phyloP scores from a whole-genome alignment of 2,329 filamentous ascomycete genomes.

The Trichoderma guizhouense region DNA sequence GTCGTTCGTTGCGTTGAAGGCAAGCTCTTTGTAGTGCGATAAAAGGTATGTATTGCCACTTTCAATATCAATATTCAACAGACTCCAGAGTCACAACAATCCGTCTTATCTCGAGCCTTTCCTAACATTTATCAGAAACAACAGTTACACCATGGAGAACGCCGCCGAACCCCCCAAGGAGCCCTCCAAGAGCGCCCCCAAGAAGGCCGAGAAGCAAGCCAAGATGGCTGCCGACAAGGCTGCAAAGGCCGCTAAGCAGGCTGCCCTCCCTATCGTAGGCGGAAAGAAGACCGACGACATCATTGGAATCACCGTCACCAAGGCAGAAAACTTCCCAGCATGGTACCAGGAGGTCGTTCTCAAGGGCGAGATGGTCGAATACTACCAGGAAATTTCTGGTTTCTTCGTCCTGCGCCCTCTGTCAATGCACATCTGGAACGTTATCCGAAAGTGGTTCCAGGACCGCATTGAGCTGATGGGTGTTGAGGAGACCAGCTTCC shows the following conservation, averaged over 20 bases:
- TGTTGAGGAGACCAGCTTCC: slow-evolving; percentile 94
- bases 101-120: not conserved
- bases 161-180: slow-evolving; percentile 48
- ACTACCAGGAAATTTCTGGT: slow-evolving; percentile 90
- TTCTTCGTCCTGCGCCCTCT: slow-evolving; percentile 87
- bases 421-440: slow-evolving; percentile 65
- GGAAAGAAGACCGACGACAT: slow-evolving; percentile 64
- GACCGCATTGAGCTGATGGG: slow-evolving; percentile 82
- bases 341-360: slow-evolving; percentile 98
- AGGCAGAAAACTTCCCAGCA: slow-evolving; percentile 80
- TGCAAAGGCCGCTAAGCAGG: slow-evolving; percentile 58
- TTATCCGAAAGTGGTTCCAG: slow-evolving; percentile 65
- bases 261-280: slow-evolving; percentile 48
- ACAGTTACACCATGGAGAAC: slow-evolving; percentile 30
- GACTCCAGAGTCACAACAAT: not conserved
- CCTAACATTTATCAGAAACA: not conserved
- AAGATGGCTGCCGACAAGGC: slow-evolving; percentile 60
- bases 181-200: slow-evolving; percentile 59
- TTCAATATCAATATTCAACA: not conserved
- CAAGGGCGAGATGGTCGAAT: slow-evolving; percentile 96
- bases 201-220: slow-evolving; percentile 64
- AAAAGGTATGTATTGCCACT: not conserved
- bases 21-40: not conserved
- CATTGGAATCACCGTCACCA: slow-evolving; percentile 84
- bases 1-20: not conserved